Base-by-base conservation (phyloP, 345 rosid species). In the Adansonia digitata region DNA sequence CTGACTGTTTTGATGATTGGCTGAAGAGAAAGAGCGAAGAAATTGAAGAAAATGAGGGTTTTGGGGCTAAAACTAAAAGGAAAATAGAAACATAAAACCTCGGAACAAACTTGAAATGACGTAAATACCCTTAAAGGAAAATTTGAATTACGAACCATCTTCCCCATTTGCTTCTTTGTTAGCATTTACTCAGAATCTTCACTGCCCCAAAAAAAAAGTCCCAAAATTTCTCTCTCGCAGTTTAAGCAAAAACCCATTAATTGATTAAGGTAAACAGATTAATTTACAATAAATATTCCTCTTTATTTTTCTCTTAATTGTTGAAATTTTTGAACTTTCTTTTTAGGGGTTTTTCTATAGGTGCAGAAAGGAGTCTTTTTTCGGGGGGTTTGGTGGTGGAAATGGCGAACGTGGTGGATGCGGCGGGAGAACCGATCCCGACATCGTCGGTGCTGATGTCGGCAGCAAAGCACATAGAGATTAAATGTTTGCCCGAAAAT, bases 371-470 rank as follows among this genome's bases (percentile, higher is more conserved):
- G 2, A 14, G 43, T 48, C 57, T 69, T 69, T 46, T 27, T 48
- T 5, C 22, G 13, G 12, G n/a, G 42, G 24, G 17, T 5, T 57
- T 15, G 62, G 45, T n/a, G 39, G 18, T 51, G 83, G 81, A 69
- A 73, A 95, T 92, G 98, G 85, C 94, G 80, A 85, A 85, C 79
- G 78, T 90, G 56, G 89, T 90, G 79, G 99, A 91, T 61, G 84
- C 85, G 31, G 67, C 82, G 0, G 98, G 98, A 3, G 84, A 78
- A 14, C 99, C 99, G 84, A 88, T 95, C 87, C 97, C 99, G 65
- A 87, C 99, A 0, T 95, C 99, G 26, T 89, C 99, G 56, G 94
- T 92, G 81, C 84, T 95, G 74, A 93, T 84, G 85, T 87, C 98
- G 27, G 81, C 98, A 39, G 90, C 99, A 69, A 96, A 93, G 87